Evolutionary conservation across 2,329 filamentous ascomycete genomes (phyloP).

Genomic region (Decorospora gaudefroyi): DNA sequence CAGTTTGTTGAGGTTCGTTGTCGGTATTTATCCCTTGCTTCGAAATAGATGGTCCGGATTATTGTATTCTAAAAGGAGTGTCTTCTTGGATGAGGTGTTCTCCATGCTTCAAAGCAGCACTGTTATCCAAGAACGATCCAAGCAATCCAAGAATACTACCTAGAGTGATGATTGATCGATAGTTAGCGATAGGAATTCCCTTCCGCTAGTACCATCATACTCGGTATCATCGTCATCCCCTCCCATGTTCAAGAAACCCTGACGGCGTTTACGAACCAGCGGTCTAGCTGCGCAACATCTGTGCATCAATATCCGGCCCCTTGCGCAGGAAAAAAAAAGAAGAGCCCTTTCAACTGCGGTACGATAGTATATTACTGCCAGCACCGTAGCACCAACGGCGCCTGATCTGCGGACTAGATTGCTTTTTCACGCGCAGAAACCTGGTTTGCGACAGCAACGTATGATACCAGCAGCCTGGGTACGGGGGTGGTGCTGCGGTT

Average conservation of each 20-base stretch:
- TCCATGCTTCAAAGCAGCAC: too few species aligned
- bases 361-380: constrained; percentile 13
- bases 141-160: too few species aligned
- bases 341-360: too few species aligned
- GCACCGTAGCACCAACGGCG: too few species aligned
- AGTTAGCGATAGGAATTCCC: not conserved
- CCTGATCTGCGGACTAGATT: constrained; percentile 29
- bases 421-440: constrained; percentile 15
- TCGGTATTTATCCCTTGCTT: too few species aligned
- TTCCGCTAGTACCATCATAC: not conserved
- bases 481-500: constrained; percentile 17
- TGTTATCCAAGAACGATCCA: too few species aligned
- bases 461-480: constrained; percentile 31
- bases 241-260: constrained; percentile 3
- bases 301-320: constrained; percentile 20
- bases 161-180: not conserved
- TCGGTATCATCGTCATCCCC: too few species aligned
- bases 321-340: too few species aligned
- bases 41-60: too few species aligned
- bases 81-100: too few species aligned
- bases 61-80: too few species aligned
- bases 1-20: too few species aligned
- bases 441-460: constrained; percentile 14
- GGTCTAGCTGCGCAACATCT: constrained; percentile 17
- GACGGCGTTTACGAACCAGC: constrained; percentile 14